Percentiles rank a stretch among this genome's conserved stretches.
These are phyloP conservation scores for Acrocalymma vagum DNA, from an alignment of 2,329 filamentous ascomycete genomes.

Conservation along the genomic window DNA sequence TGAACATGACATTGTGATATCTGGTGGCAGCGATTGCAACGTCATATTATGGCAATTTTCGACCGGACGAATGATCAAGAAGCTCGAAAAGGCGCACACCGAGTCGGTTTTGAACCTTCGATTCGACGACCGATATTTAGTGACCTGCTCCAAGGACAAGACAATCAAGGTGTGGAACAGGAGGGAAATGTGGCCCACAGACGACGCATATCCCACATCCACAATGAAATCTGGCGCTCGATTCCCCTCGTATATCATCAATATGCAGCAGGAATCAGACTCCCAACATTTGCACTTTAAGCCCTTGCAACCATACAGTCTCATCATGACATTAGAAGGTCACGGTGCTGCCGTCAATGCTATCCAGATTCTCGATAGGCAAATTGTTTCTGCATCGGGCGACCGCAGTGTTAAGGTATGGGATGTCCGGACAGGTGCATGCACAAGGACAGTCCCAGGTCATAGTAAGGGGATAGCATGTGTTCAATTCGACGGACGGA, in stretches of 20 bases:
- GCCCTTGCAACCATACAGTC: conserved; percentile 72
- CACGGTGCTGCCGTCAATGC: conserved; percentile 95
- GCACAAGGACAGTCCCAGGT: conserved; percentile 80
- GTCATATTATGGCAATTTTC: conserved; percentile 95
- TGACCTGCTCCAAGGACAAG: conserved; percentile 97
- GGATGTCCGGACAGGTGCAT: conserved; percentile 83
- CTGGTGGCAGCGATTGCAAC: conserved; percentile 89
- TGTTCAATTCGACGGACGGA: conserved; percentile 92
- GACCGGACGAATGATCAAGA: conserved; percentile 82
- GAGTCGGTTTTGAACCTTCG: conserved; percentile 94
- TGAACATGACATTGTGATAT: conserved; percentile 90
- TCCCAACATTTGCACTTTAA: conserved; percentile 56
- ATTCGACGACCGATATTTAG: conserved; percentile 89
- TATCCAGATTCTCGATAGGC: conserved; percentile 84
- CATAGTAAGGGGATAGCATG: conserved; percentile 97
- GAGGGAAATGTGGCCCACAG: conserved; percentile 52
- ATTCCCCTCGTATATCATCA: conserved; percentile 64
- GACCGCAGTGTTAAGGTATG: conserved; percentile 94
- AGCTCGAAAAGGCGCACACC: conserved; percentile 77
- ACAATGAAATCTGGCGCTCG: conserved; percentile 53
- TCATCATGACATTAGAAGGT: conserved; percentile 82
- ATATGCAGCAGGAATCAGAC: conserved; percentile 52
- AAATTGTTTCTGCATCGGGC: conserved; percentile 93
- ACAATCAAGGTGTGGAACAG: conserved; percentile 97
- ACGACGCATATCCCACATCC: conserved; percentile 48